Conservation (phyloP, 2,329 filamentous ascomycete species). For the Emmonsia crescens region DNA sequence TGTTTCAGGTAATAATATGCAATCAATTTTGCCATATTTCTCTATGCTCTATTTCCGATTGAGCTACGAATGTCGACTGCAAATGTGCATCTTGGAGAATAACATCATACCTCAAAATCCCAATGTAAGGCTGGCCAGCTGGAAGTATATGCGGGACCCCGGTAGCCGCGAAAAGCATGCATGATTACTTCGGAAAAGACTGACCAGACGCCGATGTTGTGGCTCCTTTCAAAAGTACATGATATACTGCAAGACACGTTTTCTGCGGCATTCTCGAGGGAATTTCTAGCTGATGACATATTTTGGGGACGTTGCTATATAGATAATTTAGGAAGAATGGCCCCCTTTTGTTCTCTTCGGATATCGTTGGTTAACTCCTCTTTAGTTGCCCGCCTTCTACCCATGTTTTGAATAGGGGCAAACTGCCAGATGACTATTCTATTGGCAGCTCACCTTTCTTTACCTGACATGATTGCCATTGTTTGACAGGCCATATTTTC, state of each 20-base stretch:
- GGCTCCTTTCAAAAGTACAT: neutral
- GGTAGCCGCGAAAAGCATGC: neutral
- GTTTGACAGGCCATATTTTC: neutral
- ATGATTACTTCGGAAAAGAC: neutral
- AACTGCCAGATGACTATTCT: neutral
- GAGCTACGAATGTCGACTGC: neutral
- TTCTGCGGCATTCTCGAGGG: neutral
- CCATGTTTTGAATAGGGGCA: neutral
- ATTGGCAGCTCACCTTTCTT: neutral
- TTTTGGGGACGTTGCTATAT: neutral
- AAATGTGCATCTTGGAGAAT: no score
- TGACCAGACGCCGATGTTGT: neutral
- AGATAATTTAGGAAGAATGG: neutral
- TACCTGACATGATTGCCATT: neutral
- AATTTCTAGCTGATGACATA: neutral
- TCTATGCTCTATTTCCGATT: neutral
- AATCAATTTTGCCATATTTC: neutral
- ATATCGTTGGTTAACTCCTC: neutral
- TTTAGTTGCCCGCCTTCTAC: no score
- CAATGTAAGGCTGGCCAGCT: neutral
- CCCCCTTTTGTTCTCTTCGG: neutral
- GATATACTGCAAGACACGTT: neutral
- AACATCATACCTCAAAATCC: no score
- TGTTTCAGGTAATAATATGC: neutral
- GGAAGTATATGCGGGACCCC: neutral